Evolutionary conservation across 805 yeast genomes (phyloP).

Genomic region (Saturnispora sekii): DNA sequence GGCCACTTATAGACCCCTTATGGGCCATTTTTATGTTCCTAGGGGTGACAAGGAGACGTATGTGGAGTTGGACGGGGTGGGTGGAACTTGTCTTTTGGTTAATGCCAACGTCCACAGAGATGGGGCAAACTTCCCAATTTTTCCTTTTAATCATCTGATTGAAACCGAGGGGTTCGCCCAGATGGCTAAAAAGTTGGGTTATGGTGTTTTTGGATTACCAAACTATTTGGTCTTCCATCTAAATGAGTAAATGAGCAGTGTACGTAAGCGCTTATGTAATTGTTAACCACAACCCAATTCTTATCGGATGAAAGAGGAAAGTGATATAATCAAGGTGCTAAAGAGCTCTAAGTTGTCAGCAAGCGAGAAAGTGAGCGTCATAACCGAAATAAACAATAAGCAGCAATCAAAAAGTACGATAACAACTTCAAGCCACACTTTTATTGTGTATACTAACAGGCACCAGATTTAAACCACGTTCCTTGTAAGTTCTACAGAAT

Average conservation of each 20-base stretch:
- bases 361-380: constrained; percentile 17
- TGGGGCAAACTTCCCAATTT: constrained; percentile 99
- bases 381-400: constrained; percentile 17
- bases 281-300: too few relatives aligned
- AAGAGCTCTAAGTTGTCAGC: constrained; percentile 16
- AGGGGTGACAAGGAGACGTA: constrained; percentile 53
- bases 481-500: constrained; percentile 92
- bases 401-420: constrained; percentile 21
- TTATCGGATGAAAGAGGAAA: constrained; percentile 2
- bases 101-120: constrained; percentile 97
- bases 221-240: constrained; percentile 88
- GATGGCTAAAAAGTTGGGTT: constrained; percentile 93
- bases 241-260: constrained; percentile 45
- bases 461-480: constrained; percentile 70
- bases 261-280: too few relatives aligned
- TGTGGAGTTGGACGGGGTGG: constrained; percentile 92
- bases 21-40: constrained; percentile 79
- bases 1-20: constrained; percentile 88
- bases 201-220: constrained; percentile 86
- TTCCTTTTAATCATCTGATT: constrained; percentile 92
- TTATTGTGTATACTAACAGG: constrained; percentile 1
- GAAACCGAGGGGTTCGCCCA: constrained; percentile 98
- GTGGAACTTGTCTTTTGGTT: constrained; percentile 93
- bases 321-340: constrained; percentile 14
- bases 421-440: neutral